phyloP scores from a whole-genome alignment of 345 rosid genomes.

The Aurinia saxatilis region DNA sequence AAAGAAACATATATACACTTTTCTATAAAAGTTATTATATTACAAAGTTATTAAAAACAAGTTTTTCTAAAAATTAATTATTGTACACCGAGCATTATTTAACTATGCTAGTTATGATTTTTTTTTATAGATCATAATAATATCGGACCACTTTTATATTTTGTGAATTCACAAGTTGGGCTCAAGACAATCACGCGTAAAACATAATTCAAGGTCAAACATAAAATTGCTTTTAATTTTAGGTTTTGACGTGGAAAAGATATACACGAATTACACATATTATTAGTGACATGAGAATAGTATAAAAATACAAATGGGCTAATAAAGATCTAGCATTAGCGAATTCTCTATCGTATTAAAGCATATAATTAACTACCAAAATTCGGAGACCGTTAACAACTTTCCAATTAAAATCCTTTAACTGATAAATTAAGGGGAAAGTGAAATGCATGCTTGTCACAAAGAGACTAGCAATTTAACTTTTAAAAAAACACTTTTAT shows the following conservation, averaged over 20 bases:
- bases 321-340: slow-evolving; percentile 11
- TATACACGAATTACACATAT: background rate
- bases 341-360: background rate
- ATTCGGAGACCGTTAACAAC: slow-evolving; percentile 24
- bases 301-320: slow-evolving; percentile 6
- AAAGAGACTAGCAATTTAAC: slow-evolving; percentile 11
- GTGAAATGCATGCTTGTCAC: slow-evolving; percentile 15
- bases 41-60: too few relatives aligned
- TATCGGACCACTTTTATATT: too few relatives aligned
- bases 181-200: too few relatives aligned
- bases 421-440: slow-evolving; percentile 10
- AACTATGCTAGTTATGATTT: too few relatives aligned
- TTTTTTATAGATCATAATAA: too few relatives aligned
- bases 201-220: background rate
- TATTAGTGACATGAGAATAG: background rate
- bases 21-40: too few relatives aligned
- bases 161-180: too few relatives aligned
- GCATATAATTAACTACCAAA: slow-evolving; percentile 4
- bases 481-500: background rate
- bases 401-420: slow-evolving; percentile 13
- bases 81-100: too few relatives aligned
- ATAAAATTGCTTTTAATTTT: background rate
- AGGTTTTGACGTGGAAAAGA: slow-evolving; percentile 6
- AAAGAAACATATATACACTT: too few relatives aligned
- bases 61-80: too few relatives aligned